These are phyloP conservation scores for Neurospora africana DNA, from an alignment of 495 filamentous ascomycete genomes.

Conservation along the genomic window DNA sequence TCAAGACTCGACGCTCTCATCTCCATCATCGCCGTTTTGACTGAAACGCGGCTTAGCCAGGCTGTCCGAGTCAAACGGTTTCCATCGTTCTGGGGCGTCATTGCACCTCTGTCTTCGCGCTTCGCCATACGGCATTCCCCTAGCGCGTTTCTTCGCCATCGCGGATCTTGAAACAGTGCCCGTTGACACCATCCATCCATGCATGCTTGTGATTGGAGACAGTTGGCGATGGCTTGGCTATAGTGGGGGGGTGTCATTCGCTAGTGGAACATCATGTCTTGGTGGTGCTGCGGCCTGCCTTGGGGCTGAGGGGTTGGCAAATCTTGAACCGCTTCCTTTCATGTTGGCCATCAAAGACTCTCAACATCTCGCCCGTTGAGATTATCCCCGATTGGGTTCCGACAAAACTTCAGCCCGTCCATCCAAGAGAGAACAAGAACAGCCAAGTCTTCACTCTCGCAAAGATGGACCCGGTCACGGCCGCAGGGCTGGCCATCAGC, in stretches of 20 bases:
- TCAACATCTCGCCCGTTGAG: neutral
- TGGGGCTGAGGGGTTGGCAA: neutral
- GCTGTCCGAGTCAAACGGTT: neutral
- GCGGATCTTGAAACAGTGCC: neutral
- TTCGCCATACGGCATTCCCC: neutral
- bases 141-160: neutral
- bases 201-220: neutral
- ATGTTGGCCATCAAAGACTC: neutral
- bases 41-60: neutral
- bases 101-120: neutral
- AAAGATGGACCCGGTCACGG: constrained; percentile 31
- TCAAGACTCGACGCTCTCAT: neutral
- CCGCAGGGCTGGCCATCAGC: constrained; percentile 30
- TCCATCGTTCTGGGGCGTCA: neutral
- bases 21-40: neutral
- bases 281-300: neutral
- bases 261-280: neutral
- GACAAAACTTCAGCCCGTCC: neutral
- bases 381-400: neutral
- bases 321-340: neutral
- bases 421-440: neutral
- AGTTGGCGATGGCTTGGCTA: neutral
- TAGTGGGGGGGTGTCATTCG: neutral
- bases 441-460: neutral
- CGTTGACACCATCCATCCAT: neutral